Percentiles rank a stretch among this genome's conserved stretches.
Conservation (phyloP, 2,329 filamentous ascomycete species). For the Atkinsonella hypoxylon region DNA sequence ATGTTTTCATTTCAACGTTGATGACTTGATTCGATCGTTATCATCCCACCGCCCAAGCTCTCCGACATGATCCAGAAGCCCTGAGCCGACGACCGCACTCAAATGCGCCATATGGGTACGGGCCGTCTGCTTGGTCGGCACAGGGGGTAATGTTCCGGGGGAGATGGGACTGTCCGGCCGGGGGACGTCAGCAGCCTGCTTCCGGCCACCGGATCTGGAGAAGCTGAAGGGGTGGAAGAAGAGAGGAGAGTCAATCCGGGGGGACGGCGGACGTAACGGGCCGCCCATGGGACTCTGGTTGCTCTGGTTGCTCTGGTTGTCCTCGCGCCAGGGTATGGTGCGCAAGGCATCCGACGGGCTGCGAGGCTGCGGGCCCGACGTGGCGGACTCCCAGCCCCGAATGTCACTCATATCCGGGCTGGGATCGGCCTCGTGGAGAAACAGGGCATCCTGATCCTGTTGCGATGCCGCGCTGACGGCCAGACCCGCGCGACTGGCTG, state of each 20-base stretch:
- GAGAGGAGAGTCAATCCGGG: constrained; percentile 10
- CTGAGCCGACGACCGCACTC: constrained; percentile 21
- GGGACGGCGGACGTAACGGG: background rate
- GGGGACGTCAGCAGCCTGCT: constrained; percentile 15
- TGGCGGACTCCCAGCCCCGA: constrained; percentile 19
- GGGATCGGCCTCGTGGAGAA: constrained; percentile 21
- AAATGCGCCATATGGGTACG: constrained; percentile 27
- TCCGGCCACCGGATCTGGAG: background rate
- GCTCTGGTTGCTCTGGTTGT: background rate
- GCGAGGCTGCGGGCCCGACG: constrained; percentile 2
- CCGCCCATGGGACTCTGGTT: background rate
- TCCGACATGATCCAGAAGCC: constrained; percentile 11
- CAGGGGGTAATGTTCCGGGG: constrained; percentile 18
- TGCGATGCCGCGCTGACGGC: constrained; percentile 11
- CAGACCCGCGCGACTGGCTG: constrained; percentile 4
- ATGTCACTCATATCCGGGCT: constrained; percentile 28
- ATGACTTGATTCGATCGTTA: constrained; percentile 18
- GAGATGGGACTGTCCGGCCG: constrained; percentile 31
- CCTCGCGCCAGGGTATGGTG: background rate
- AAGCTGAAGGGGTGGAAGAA: constrained; percentile 4
- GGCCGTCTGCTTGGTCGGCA: constrained; percentile 12
- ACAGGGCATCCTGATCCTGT: constrained; percentile 12
- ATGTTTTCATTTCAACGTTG: background rate
- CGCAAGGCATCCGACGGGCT: background rate
- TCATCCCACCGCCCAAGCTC: constrained; percentile 29